These are phyloP conservation scores for Rubia yunnanensis DNA, from an alignment of 257 asterid species.

Conservation along the genomic window DNA sequence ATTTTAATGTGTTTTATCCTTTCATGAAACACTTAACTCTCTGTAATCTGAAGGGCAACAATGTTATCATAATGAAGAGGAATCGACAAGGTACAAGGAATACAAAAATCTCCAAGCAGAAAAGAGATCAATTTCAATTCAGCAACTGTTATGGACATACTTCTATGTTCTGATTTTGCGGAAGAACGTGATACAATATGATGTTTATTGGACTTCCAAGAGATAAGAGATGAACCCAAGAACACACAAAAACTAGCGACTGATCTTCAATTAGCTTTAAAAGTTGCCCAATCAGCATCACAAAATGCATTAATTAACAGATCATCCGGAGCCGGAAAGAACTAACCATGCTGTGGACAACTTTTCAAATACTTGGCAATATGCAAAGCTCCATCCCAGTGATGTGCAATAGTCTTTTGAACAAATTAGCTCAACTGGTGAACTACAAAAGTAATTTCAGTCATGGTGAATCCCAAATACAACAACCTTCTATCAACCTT, in stretches of 20 bases:
- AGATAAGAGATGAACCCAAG: background rate
- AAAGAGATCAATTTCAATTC: background rate
- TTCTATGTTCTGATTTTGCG: background rate
- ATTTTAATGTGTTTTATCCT: background rate
- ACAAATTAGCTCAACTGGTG: background rate
- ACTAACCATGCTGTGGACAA: accelerated
- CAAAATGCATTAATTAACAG: no score
- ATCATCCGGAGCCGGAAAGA: background rate
- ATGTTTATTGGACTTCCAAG: background rate
- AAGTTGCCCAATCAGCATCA: conserved; percentile 9
- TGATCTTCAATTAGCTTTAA: background rate
- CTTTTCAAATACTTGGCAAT: background rate
- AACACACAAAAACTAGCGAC: background rate
- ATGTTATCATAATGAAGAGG: background rate
- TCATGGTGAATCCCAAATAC: background rate
- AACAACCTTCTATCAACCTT: background rate
- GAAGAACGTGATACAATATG: background rate
- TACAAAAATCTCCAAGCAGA: background rate
- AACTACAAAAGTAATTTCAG: background rate
- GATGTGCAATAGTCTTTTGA: accelerated
- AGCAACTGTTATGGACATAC: background rate
- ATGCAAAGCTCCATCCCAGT: background rate
- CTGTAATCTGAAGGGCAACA: background rate
- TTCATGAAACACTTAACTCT: background rate
- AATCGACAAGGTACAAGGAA: background rate